A percentile compares a stretch with the other conserved stretches of the same genome.
Evolutionary conservation across 768 basidiomycete genomes (phyloP).

Genomic region (Podaxis sp.): DNA sequence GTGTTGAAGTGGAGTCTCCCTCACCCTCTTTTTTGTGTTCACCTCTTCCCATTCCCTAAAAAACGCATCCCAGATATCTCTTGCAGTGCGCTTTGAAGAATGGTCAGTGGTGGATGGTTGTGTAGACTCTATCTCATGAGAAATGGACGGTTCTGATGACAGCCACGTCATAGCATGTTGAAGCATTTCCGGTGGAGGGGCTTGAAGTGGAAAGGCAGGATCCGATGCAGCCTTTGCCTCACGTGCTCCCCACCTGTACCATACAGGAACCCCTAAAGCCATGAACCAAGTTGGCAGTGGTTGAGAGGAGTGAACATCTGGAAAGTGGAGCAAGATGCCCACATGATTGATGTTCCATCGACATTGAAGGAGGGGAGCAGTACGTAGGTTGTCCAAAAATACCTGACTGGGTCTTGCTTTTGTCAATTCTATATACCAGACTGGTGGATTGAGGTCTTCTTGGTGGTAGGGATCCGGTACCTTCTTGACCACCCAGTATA

Average conservation of each 20-base stretch:
- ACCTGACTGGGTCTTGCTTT: neutral
- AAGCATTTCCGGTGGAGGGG: neutral
- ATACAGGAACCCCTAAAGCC: neutral
- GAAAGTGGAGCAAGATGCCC: neutral
- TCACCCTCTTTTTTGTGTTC: neutral
- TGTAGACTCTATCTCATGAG: neutral
- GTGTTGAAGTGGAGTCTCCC: neutral
- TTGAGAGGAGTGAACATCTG: neutral
- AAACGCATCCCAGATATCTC: neutral
- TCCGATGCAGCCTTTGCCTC: neutral
- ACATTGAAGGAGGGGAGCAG: neutral
- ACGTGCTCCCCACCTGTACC: neutral
- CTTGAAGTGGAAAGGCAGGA: neutral
- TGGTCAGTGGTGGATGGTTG: neutral
- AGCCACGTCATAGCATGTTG: neutral
- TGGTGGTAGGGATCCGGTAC: neutral
- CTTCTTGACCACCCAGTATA: neutral
- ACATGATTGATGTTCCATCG: neutral
- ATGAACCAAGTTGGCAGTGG: neutral
- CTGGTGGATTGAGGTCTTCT: neutral
- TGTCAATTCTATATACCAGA: neutral
- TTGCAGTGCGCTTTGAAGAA: neutral
- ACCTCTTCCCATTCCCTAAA: neutral
- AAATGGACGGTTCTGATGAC: too few relatives aligned
- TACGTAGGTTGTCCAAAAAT: neutral